Base-by-base conservation (phyloP, 495 filamentous ascomycete species). In the Tuber microsphaerosporum region DNA sequence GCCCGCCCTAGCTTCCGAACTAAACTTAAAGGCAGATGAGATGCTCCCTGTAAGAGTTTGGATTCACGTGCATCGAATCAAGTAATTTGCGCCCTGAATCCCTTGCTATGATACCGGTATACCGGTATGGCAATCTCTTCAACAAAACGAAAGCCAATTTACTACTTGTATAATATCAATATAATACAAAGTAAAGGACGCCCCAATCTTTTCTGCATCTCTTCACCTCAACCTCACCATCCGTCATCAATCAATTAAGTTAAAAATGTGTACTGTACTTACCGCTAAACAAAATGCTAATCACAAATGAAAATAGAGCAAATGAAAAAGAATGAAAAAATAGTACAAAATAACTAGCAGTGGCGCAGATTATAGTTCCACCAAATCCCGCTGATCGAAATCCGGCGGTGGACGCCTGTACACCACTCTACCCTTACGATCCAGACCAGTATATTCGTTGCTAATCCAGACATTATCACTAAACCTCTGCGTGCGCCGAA, bases 361-460 rank as follows among this genome's bases (percentile, higher is more conserved):
- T 6, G 1, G 16, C 26, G 31, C 2, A 16, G 56, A 34, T 75
- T 85, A 96, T 77, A 97, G 82, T 81, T 91, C 90, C 84, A 97
- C 96, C 76, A 97, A 85, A 86, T 97, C 94, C 73, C 93, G 87
- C 84, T 94, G 91, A 7, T 91, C 93, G 83, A 97, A 97, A 85
- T 99, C 95, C 19, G 95, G 95, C 71, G 95, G 95, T 81, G 91
- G 91, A 78, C 90, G 88, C 81, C 91, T 89, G 85, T 97, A 99
- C 68, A 97, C 88, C n/a, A 97, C 93, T 72, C 91, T 88, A 61
- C 88, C 89, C 84, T 92, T 94, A 73, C 89, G 90, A 85, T 97
- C 93, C 76, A 98, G 85, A 34, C 92, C 92, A 51, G 94, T 91
- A 75, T 92, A 93, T 84, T 95, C 91, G 84, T 97, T 99, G 80